phyloP scores from a whole-genome alignment of 2,329 filamentous ascomycete genomes.

The Verticillium albo-atrum region DNA sequence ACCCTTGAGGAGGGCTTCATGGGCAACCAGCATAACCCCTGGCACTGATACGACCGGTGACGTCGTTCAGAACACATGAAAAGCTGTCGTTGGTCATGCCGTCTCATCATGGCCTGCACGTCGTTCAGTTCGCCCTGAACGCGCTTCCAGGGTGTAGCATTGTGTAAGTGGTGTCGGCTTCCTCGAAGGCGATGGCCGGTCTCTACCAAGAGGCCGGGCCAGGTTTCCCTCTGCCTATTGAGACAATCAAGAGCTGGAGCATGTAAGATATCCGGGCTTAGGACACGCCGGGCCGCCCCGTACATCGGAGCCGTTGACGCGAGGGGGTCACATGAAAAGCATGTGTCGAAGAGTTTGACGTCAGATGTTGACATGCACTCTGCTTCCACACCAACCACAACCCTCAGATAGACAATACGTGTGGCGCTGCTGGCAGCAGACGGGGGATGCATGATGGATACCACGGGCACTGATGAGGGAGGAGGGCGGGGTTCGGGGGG shows the following conservation, averaged over 20 bases:
- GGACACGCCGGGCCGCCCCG: not conserved
- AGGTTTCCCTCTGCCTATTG: not conserved
- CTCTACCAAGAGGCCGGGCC: not conserved
- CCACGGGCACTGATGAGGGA: not conserved
- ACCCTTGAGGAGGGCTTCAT: constrained; percentile 92
- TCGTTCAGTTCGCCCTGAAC: not conserved
- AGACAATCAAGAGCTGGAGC: not conserved
- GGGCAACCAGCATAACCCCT: constrained; percentile 55
- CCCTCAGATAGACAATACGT: not conserved
- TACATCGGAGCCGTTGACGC: not conserved
- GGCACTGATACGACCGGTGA: constrained; percentile 54
- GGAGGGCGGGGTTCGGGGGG: not conserved
- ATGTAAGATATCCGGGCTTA: not conserved
- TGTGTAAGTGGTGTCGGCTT: not conserved
- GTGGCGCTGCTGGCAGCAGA: not conserved
- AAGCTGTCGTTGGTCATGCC: not conserved
- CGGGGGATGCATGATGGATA: not conserved
- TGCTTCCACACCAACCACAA: not conserved
- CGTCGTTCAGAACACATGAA: not conserved
- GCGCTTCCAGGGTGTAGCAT: not conserved
- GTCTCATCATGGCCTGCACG: not conserved
- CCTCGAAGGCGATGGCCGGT: not conserved
- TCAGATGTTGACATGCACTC: not conserved
- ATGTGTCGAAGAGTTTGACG: not conserved
- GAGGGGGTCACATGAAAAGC: not conserved